phyloP scores from a whole-genome alignment of 345 rosid genomes.

The Arabidopsis arenosa region DNA sequence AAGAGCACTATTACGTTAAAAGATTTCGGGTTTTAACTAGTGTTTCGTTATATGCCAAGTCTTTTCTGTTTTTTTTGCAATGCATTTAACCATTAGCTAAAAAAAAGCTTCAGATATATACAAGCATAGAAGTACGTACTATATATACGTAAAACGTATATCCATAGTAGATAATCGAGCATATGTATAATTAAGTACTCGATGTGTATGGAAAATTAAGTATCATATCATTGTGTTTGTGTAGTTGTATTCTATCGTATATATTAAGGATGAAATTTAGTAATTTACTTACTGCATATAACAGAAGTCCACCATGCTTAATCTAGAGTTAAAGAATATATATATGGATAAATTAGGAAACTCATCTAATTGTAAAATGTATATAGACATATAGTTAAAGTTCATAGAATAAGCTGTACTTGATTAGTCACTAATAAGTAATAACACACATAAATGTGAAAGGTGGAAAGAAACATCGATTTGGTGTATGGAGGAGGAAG shows the following conservation, averaged over 20 bases:
- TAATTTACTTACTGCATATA: background rate
- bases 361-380: background rate
- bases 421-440: background rate
- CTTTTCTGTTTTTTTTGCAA: background rate
- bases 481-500: conserved; percentile 52
- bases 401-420: background rate
- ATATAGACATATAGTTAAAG: background rate
- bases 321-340: background rate
- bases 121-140: background rate
- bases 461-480: conserved; percentile 47
- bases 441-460: conserved; percentile 23
- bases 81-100: background rate
- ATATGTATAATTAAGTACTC: background rate
- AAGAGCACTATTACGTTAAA: background rate
- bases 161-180: background rate
- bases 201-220: background rate
- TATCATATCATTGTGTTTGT: background rate
- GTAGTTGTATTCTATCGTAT: conserved; percentile 1
- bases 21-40: background rate
- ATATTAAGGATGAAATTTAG: background rate
- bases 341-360: background rate
- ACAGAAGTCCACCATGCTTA: conserved; percentile 6
- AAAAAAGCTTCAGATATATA: background rate
- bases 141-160: conserved; percentile 12
- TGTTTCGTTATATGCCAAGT: background rate